A percentile compares a stretch with the other conserved stretches of the same genome.
These are phyloP conservation scores for Lenzites betulinus DNA, from an alignment of 768 basidiomycete species.

Conservation along the genomic window DNA sequence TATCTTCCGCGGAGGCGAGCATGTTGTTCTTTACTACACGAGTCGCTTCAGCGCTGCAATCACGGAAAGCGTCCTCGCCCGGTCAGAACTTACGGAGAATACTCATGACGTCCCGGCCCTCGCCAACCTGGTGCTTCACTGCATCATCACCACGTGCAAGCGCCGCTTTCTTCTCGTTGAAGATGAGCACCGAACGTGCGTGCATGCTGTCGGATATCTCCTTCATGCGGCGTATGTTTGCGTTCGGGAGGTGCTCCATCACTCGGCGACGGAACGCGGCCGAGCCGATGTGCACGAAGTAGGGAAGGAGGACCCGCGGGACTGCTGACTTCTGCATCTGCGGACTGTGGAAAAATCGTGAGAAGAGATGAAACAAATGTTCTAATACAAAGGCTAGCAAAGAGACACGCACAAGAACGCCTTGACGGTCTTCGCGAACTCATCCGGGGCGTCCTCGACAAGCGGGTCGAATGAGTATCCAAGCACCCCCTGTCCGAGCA, in stretches of 20 bases:
- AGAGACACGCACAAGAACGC: slow-evolving; percentile 21
- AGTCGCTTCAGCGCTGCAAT: neutral
- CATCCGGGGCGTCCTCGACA: slow-evolving; percentile 14
- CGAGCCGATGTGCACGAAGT: slow-evolving; percentile 17
- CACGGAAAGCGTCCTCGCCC: neutral
- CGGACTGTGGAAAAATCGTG: slow-evolving; percentile 5
- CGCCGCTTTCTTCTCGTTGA: no score
- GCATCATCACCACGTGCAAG: no score
- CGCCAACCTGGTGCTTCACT: no score
- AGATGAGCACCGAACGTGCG: slow-evolving; percentile 15
- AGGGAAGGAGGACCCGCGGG: slow-evolving; percentile 5
- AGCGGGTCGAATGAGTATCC: slow-evolving; percentile 31
- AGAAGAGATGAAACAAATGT: neutral
- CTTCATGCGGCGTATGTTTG: slow-evolving; percentile 22
- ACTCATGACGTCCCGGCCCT: slow-evolving; percentile 35
- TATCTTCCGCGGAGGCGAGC: slow-evolving; percentile 24
- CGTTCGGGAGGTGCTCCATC: slow-evolving; percentile 18
- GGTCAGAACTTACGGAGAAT: slow-evolving; percentile 29
- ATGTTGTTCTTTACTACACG: slow-evolving; percentile 27
- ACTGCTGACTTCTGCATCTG: slow-evolving; percentile 5
- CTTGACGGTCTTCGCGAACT: slow-evolving; percentile 20
- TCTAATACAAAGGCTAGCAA: no score
- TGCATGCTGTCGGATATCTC: slow-evolving; percentile 29
- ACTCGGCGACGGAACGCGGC: slow-evolving; percentile 23
- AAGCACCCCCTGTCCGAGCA: no score